Evolutionary conservation across 2,329 filamentous ascomycete genomes (phyloP), one percentile per base, ranked within the genome.

Genomic region (Trichoderma gracile): DNA sequence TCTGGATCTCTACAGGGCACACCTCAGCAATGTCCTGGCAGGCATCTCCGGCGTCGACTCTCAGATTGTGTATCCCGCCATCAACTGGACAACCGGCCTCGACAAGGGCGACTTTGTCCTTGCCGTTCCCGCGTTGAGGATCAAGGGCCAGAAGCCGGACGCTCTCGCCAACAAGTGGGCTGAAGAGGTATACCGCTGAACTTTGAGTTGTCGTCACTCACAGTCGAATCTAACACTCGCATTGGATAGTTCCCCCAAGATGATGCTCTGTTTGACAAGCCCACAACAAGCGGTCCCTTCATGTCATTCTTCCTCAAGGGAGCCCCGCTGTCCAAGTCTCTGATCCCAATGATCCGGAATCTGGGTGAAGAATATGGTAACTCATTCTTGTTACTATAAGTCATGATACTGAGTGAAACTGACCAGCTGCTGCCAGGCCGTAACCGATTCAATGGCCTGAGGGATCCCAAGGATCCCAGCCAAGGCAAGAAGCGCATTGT

Each of bases 101-200:
- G 92, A 95, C 69, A 92, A 93, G 80, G 92, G 92, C 54, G 92
- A 96, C 77, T 79, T 96, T 70, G 85, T 91, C 60, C 78, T 96
- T 53, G 88, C 92, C 9, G 86, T 92, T 9, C 90, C 92, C 17
- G 90, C 91, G n/a, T 83, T 96, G 68, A 84, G 92, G 67, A 78
- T 94, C 72, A 94, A 90, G 78, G 87, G 87, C 68, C 82, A 82
- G 75, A 90, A 90, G 74, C 86, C 87, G 12, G 79, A 81, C 66
- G 85, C 84, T 69, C 78, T 90, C 59, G 87, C 84, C 14, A 76
- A 79, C 67, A 83, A 90, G 72, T 89, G 86, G 85, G 79, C 80
- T 42, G 79, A 79, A 40, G 85, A 88, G 80, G 88, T 87, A 70
- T 62, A 71, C 53, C 3, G 23, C 3, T 27, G 12, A 14, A 1